Evolutionary conservation across 2,329 filamentous ascomycete genomes (phyloP).

Genomic region (Neofusicoccum laricinum): DNA sequence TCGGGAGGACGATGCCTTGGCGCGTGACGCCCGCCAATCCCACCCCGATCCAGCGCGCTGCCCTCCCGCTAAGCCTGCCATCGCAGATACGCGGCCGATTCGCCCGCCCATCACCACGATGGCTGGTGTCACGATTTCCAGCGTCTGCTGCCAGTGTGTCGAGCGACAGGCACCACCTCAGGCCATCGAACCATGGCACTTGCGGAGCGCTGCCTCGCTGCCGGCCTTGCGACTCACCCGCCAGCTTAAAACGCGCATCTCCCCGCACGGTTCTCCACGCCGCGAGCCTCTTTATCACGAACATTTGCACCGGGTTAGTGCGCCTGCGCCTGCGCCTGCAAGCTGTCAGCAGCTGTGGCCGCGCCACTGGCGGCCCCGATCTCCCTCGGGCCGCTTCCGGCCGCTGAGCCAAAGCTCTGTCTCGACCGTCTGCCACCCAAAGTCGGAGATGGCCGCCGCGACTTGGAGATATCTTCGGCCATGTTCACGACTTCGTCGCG

Average conservation of each 20-base stretch:
- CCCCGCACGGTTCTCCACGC: neutral
- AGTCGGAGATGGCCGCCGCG: neutral
- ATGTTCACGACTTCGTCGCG: neutral
- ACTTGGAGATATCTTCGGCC: neutral
- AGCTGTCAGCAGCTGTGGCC: neutral
- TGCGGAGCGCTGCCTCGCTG: no score
- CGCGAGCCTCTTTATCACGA: neutral
- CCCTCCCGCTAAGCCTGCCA: neutral
- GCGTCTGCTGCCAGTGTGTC: neutral
- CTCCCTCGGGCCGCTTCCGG: constrained; percentile 9
- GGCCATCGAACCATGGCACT: neutral
- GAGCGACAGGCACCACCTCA: neutral
- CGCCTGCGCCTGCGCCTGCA: neutral
- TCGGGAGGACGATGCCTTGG: neutral
- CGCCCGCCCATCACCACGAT: neutral
- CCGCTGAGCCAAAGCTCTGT: neutral
- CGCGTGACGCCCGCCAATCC: constrained; percentile 1
- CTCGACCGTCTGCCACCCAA: neutral
- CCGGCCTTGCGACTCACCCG: neutral
- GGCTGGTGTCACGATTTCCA: neutral
- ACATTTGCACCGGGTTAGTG: neutral
- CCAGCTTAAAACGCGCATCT: neutral
- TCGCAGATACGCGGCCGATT: neutral
- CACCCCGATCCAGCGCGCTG: neutral
- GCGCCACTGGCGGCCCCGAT: neutral